Conservation (phyloP, 495 filamentous ascomycete species). For the Daldinia concentrica region DNA sequence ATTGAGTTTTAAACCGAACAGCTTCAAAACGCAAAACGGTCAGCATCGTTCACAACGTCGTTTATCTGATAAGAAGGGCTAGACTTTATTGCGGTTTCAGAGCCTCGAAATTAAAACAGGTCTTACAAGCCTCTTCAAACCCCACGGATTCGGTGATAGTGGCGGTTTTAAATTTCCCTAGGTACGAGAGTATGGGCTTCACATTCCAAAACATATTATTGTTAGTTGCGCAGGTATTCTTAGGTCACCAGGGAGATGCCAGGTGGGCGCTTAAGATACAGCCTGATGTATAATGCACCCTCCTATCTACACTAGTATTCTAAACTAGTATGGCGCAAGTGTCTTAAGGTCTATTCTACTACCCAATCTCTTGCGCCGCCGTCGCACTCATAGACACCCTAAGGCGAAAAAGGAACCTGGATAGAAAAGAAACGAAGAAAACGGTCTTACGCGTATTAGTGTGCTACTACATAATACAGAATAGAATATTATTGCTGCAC, state of each 20-base stretch:
- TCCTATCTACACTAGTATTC: background rate
- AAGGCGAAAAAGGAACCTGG: background rate
- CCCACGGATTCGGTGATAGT: background rate
- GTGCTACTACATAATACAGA: background rate
- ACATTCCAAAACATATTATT: slow-evolving; percentile 3
- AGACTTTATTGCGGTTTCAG: background rate
- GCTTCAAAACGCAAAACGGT: slow-evolving; percentile 9
- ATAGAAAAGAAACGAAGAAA: background rate
- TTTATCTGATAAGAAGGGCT: background rate
- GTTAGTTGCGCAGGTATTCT: slow-evolving; percentile 18
- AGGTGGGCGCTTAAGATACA: slow-evolving; percentile 33
- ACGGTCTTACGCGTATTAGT: background rate
- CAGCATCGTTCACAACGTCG: background rate
- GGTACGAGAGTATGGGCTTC: background rate
- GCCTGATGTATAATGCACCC: slow-evolving; percentile 1
- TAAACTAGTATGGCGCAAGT: background rate
- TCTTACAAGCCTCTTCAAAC: slow-evolving; percentile 2
- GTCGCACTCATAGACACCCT: background rate
- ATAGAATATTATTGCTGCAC: background rate
- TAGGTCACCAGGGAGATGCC: slow-evolving; percentile 17
- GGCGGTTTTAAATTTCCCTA: background rate
- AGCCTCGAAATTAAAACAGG: background rate
- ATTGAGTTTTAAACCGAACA: slow-evolving; percentile 22
- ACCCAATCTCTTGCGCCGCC: background rate
- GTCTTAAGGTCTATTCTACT: background rate